Base-by-base conservation (phyloP, 1,139 yeast species). In the Suhomyces chickasaworum region DNA sequence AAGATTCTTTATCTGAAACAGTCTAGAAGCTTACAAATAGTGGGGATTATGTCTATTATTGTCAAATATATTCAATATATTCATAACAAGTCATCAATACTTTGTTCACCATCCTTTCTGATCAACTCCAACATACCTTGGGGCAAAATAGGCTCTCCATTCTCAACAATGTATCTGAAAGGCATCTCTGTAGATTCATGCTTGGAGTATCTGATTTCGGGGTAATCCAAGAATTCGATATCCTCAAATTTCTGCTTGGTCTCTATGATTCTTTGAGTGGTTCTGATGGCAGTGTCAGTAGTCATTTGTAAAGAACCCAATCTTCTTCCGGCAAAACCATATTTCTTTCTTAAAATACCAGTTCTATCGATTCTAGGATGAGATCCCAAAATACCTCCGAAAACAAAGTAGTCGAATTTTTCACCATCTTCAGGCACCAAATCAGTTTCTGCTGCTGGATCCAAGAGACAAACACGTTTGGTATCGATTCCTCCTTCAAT, bases 171-270 rank as follows among this genome's bases (percentile, higher is more conserved):
- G 59, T 93, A 93, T 61, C 98, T 77, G 71, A 93, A 93, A 3
- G 99, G 99, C 99, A 93, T 93, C 63, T 93, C 97, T 0, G 97
- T 90, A 6, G 96, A 87, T 66, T 93, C 98, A 61, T 87, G 82
- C 64, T 85, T 86, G 68, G 76, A 86, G 71, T 88, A 91, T 62
- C 89, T 81, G 55, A 93, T 86, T 66, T 91, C 98, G 2, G 99
- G 99, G 62, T 89, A 90, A 64, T 93, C 98, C 51, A 91, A 81
- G 63, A 89, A 91, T 47, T 80, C 78, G 50, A 93, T 89, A 41
- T 86, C 79, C 49, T 86, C 86, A 55, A 93, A 86, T 58, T 63
- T 60, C 10, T 64, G 69, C 48, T 77, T 69, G 42, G 78, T 76
- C 50, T 84, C 81, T 13, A 88, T 73, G 25, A 93, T 91, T 42